Percentiles rank a stretch among this genome's conserved stretches.
These are phyloP conservation scores for Dictyostelium firmibasis DNA, from an alignment of 78 protist genomes.

Conservation along the genomic window DNA sequence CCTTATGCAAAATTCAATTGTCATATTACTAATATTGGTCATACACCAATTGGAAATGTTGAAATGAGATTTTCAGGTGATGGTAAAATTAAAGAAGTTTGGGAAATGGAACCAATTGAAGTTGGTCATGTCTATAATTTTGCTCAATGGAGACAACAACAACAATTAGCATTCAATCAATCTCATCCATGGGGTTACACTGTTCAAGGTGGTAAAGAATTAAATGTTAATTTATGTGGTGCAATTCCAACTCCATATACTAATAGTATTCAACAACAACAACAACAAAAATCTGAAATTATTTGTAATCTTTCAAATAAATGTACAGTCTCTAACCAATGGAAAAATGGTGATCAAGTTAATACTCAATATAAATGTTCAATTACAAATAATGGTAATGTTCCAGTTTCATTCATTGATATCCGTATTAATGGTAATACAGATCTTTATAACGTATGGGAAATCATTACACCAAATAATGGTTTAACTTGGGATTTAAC, in stretches of 20 bases:
- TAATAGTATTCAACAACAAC: background rate
- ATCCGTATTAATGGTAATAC: background rate
- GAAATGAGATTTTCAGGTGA: background rate
- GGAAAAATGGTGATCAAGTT: background rate
- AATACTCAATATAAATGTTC: constrained; percentile 18
- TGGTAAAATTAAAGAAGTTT: background rate
- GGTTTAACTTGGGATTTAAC: constrained; percentile 32
- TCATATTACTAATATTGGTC: background rate
- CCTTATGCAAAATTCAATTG: background rate
- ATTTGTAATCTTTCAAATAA: constrained; percentile 8
- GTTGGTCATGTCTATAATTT: background rate
- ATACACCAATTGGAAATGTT: background rate
- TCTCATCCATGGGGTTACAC: constrained; percentile 16
- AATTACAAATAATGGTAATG: constrained; percentile 12
- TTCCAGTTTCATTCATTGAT: constrained; percentile 3
- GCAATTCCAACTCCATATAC: background rate
- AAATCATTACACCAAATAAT: constrained; percentile 14
- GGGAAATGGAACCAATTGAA: constrained; percentile 15
- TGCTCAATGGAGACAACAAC: background rate
- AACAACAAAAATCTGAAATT: background rate
- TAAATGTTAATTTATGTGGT: constrained; percentile 2
- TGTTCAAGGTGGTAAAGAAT: constrained; percentile 27
- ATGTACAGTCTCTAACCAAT: background rate
- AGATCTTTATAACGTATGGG: background rate
- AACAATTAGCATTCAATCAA: background rate